Conservation (phyloP, 352 stramenopile genomes). For the Phytophthora macrochlamydospora region DNA sequence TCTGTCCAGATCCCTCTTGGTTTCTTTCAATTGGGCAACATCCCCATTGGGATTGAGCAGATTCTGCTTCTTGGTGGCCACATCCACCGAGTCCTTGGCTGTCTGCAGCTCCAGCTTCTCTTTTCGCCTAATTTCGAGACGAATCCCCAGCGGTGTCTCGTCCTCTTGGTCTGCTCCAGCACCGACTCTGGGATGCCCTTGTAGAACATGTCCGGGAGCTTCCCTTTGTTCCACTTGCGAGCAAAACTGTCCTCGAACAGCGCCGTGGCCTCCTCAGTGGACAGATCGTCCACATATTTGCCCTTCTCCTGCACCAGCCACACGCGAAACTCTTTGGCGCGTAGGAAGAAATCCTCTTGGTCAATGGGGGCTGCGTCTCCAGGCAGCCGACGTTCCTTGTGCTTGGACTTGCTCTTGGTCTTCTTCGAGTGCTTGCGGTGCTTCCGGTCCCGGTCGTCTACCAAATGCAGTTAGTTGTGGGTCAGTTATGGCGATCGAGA, state of each 20-base stretch:
- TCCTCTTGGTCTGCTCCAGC: constrained; percentile 72
- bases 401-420: constrained; percentile 31
- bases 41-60: constrained; percentile 27
- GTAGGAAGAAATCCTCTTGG: constrained; percentile 74
- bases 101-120: constrained; percentile 65
- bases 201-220: constrained; percentile 71
- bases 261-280: constrained; percentile 51
- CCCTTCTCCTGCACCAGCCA: constrained; percentile 68
- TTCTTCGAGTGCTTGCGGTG: constrained; percentile 27
- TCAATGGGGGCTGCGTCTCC: constrained; percentile 38
- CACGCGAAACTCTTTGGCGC: constrained; percentile 71
- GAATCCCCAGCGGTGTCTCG: constrained; percentile 77
- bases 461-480: too few relatives aligned
- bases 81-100: constrained; percentile 72
- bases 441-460: constrained; percentile 15
- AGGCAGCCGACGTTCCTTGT: constrained; percentile 27
- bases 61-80: constrained; percentile 64
- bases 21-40: constrained; percentile 1
- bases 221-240: constrained; percentile 65
- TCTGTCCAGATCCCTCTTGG: constrained; percentile 1
- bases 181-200: constrained; percentile 58
- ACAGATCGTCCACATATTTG: constrained; percentile 79
- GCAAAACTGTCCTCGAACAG: constrained; percentile 69
- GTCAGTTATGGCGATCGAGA: too few relatives aligned
- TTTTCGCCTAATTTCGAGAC: constrained; percentile 57